Evolutionary conservation across 2,329 filamentous ascomycete species (phyloP).

Genomic region (Canariomyces notabilis): DNA sequence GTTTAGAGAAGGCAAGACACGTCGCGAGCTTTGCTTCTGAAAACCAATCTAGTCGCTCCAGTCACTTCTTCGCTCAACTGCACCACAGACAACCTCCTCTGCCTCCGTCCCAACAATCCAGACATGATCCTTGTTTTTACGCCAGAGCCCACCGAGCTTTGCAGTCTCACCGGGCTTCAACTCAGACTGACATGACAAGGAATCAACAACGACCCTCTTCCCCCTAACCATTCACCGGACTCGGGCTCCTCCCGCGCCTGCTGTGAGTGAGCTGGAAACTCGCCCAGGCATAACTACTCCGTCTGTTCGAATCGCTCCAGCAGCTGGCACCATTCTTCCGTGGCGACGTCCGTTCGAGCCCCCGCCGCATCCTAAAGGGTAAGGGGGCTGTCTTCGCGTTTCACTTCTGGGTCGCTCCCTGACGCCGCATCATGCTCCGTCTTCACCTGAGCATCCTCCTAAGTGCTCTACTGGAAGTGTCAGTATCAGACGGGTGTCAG

Average conservation of each 20-base stretch:
- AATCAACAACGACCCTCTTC: too few relatives aligned
- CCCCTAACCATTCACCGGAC: too few relatives aligned
- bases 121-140: too few relatives aligned
- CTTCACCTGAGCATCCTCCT: not conserved
- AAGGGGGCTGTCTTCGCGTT: not conserved
- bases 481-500: not conserved
- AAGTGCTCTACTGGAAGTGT: constrained; percentile 13
- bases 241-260: too few relatives aligned
- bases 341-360: not conserved
- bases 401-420: not conserved
- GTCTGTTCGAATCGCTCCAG: not conserved
- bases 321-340: not conserved
- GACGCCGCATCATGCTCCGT: not conserved
- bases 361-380: not conserved
- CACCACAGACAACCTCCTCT: not conserved
- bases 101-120: not conserved
- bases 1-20: not conserved
- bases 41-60: not conserved
- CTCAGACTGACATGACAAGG: too few relatives aligned
- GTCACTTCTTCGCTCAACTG: too few relatives aligned
- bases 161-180: too few relatives aligned
- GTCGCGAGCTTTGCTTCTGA: not conserved
- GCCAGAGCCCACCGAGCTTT: too few relatives aligned
- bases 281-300: not conserved
- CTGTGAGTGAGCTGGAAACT: too few relatives aligned